Percentiles rank a stretch among this genome's conserved stretches.
Conservation (phyloP, 768 basidiomycete genomes). For the Amyloporia xantha region DNA sequence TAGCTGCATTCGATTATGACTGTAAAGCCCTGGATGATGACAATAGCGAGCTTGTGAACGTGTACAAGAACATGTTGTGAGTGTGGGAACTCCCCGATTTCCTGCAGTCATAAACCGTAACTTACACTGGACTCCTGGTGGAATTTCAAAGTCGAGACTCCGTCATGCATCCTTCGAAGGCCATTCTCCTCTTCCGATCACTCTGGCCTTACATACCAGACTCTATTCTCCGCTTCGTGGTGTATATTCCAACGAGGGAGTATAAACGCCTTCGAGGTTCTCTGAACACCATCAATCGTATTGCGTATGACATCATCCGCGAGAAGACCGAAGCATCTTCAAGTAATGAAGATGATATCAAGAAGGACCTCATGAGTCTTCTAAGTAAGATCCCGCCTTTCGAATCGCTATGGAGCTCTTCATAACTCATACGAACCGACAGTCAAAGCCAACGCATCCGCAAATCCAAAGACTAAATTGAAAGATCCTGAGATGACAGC, state of each 20-base stretch:
- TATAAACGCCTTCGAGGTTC: constrained; percentile 24
- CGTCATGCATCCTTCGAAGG: constrained; percentile 16
- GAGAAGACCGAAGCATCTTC: constrained; percentile 18
- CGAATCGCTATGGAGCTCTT: neutral
- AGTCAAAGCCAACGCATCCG: constrained; percentile 26
- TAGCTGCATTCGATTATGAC: constrained; percentile 22
- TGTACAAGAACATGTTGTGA: constrained; percentile 21
- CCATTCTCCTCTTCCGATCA: constrained; percentile 21
- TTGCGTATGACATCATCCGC: constrained; percentile 19
- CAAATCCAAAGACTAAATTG: constrained; percentile 22
- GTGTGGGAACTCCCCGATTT: constrained; percentile 1
- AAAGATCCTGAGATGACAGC: constrained; percentile 27
- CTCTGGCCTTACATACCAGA: constrained; percentile 25
- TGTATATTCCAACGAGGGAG: constrained; percentile 24
- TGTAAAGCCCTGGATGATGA: constrained; percentile 19
- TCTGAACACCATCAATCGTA: constrained; percentile 16
- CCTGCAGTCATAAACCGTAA: neutral
- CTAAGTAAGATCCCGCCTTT: constrained; percentile 16
- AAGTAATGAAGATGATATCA: constrained; percentile 17
- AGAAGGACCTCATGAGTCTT: constrained; percentile 30
- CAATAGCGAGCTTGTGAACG: constrained; percentile 14
- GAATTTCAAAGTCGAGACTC: constrained; percentile 21
- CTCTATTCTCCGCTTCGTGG: constrained; percentile 18
- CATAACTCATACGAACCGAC: neutral
- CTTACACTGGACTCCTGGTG: no score